Conservation (phyloP, 116 monocot genomes). For the Phalaenopsis hybrid region DNA sequence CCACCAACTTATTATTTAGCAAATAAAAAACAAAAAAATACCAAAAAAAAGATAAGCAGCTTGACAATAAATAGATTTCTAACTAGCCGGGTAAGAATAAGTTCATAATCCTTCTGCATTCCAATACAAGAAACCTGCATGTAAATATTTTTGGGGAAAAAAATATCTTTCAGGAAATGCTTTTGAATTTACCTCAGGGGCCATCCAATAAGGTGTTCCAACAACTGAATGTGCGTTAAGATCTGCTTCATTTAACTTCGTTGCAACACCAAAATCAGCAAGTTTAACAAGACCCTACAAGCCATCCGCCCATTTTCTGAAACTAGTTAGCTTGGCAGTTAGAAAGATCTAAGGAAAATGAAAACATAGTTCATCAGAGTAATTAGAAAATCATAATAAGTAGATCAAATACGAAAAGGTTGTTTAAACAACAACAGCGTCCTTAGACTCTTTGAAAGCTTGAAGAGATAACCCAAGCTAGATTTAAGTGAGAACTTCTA, state of each 20-base stretch:
- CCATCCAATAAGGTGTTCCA: constrained; percentile 99
- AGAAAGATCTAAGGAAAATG: neutral
- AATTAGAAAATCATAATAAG: neutral
- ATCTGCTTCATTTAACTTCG: constrained; percentile 96
- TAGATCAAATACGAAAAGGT: neutral
- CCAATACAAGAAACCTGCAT: neutral
- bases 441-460: neutral
- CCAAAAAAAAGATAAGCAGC: neutral
- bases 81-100: neutral
- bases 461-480: neutral
- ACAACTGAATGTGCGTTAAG: constrained; percentile 97
- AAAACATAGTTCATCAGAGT: neutral
- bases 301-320: neutral
- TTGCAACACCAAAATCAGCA: constrained; percentile 99
- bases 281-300: constrained; percentile 92
- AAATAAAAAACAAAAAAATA: too few species aligned
- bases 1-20: too few species aligned
- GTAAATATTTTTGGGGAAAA: neutral
- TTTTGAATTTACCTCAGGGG: constrained; percentile 65
- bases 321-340: neutral
- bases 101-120: neutral
- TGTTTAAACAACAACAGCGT: neutral
- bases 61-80: neutral
- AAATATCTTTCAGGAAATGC: neutral
- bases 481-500: neutral